Conservation (phyloP, 768 basidiomycete genomes). For the Lyophyllum decastes region DNA sequence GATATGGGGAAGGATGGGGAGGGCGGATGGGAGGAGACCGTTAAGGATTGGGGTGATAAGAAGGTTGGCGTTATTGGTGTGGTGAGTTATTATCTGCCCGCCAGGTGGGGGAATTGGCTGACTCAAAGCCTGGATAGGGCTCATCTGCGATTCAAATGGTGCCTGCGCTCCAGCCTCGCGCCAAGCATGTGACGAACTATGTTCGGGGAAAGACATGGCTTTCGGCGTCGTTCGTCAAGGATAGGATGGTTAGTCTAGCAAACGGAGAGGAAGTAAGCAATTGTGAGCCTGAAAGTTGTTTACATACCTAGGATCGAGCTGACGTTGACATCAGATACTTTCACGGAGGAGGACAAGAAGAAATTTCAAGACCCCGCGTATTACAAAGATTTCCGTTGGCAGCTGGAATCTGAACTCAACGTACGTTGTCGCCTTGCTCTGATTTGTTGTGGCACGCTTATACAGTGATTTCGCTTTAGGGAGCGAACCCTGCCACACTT, state of each 20-base stretch:
- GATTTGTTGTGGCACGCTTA: not conserved
- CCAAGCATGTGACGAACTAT: slow-evolving; percentile 50
- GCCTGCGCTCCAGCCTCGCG: slow-evolving; percentile 54
- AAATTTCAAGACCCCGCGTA: slow-evolving; percentile 48
- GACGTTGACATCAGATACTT: slow-evolving; percentile 34
- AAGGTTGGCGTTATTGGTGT: slow-evolving; percentile 60
- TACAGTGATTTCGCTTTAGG: slow-evolving; percentile 14
- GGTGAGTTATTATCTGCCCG: slow-evolving; percentile 33
- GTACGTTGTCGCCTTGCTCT: slow-evolving; percentile 27
- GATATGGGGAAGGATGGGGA: slow-evolving; percentile 37
- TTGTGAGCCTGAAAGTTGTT: slow-evolving; percentile 32
- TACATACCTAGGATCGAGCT: not conserved
- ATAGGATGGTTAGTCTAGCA: slow-evolving; percentile 39
- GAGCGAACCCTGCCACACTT: slow-evolving; percentile 42
- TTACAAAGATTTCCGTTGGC: slow-evolving; percentile 49
- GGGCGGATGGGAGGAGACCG: slow-evolving; percentile 43
- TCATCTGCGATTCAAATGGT: slow-evolving; percentile 66
- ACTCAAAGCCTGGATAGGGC: slow-evolving; percentile 37
- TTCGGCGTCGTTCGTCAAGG: slow-evolving; percentile 42
- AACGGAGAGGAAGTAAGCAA: slow-evolving; percentile 40
- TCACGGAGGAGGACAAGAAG: slow-evolving; percentile 52
- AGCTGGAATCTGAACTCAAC: slow-evolving; percentile 51
- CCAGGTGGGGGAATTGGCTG: not conserved
- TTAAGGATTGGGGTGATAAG: slow-evolving; percentile 52
- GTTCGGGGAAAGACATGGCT: slow-evolving; percentile 66